Evolutionary conservation across 1,139 yeast species (phyloP), one percentile per base, ranked within the genome.

Genomic region (Pichia sp.): DNA sequence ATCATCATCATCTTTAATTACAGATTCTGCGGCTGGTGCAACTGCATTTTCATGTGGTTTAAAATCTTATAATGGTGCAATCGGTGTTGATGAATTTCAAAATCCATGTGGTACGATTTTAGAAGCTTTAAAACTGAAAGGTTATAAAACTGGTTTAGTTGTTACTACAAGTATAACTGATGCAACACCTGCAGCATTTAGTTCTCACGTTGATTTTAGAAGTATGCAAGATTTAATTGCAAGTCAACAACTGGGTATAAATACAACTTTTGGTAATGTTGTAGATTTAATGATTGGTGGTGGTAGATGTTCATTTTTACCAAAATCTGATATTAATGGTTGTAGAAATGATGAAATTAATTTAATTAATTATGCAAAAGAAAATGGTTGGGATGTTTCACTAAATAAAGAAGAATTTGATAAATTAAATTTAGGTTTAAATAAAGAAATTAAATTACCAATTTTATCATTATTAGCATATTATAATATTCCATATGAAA

Each of bases 21-120:
- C 96, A 0, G 96, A 87, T 62, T 83, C 94, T 28, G 96, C 96
- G 10, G 96, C 96, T 3, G 96, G 96, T 20, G 96, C 96, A 24
- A 87, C 95, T 11, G 96, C 95, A 0, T 87, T 85, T 59, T 71
- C 94, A 0, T 83, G 95, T 60, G 90, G 80, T 7, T 56, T 78
- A 55, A 87, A 87, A 66, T 68, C 89, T 11, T 86, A 85, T 64
- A 87, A 87, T 60, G 90, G 89, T 7, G 96, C 92, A 12, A 82
- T 87, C 58, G 90, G 86, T 16, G 94, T 87, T 23, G 74, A 73
- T 48, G 75, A 84, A 1, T 67, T 70, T 24, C 68, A 71, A 41
- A 57, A 59, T 26, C 92, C 96, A 7, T 82, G 92, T 59, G 96
- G 95, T 10, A 85, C 95, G 1, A 66, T 87, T 28, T 65, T 87